A percentile compares a stretch with the other conserved stretches of the same genome.
phyloP scores from a whole-genome alignment of 306 rosid species.

The Vigna unguiculata region DNA sequence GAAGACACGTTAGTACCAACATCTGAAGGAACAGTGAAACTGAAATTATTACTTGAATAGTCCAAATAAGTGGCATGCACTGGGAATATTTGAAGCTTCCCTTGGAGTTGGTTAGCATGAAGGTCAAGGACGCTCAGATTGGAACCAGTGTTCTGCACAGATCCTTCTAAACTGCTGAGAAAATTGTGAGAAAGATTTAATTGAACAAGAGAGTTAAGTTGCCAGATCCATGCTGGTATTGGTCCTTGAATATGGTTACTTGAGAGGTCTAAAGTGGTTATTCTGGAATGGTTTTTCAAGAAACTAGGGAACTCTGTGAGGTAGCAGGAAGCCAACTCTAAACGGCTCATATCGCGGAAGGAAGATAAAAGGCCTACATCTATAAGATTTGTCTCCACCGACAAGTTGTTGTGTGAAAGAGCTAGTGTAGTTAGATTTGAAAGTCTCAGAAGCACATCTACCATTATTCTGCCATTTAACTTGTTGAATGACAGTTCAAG shows the following conservation, averaged over 20 bases:
- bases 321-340: conserved; percentile 15
- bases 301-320: neutral
- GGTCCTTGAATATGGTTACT: conserved; percentile 47
- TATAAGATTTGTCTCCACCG: neutral
- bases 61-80: neutral
- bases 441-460: neutral
- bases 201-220: neutral
- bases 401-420: neutral
- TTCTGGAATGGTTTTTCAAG: neutral
- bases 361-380: neutral
- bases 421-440: neutral
- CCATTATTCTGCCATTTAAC: conserved; percentile 38
- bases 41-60: conserved; percentile 52
- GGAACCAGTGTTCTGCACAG: neutral
- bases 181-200: conserved; percentile 65
- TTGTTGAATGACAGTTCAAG: conserved; percentile 58
- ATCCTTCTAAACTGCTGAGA: neutral
- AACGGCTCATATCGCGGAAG: neutral
- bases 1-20: neutral
- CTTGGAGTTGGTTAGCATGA: conserved; percentile 49
- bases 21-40: conserved; percentile 31
- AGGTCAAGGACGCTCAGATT: conserved; percentile 39
- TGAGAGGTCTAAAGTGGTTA: conserved; percentile 53
- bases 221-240: conserved; percentile 67
- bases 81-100: conserved; percentile 38